These are phyloP conservation scores for Phytophthora ohioensis DNA, from an alignment of 352 stramenopile genomes.

Conservation along the genomic window DNA sequence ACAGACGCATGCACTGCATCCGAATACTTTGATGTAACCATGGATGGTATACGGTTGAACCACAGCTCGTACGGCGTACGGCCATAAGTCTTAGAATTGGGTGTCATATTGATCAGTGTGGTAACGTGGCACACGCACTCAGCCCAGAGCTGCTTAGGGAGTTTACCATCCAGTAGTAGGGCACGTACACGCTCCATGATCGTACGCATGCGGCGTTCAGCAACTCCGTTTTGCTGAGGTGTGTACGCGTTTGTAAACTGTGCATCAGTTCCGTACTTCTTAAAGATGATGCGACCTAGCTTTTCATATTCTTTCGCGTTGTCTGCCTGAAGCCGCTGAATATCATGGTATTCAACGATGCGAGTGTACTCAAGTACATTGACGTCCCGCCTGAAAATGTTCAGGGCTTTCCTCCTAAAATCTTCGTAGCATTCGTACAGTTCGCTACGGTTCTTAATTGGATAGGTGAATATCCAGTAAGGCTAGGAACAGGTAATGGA, in stretches of 20 bases:
- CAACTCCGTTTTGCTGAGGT: conserved; percentile 26
- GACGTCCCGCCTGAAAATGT: not conserved
- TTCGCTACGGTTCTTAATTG: conserved; percentile 4
- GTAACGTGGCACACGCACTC: not conserved
- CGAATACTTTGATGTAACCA: conserved; percentile 3
- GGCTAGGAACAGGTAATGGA: conserved; percentile 14
- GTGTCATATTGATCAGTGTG: conserved; percentile 10
- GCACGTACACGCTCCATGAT: conserved; percentile 18
- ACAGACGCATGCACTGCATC: not conserved
- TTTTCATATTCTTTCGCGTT: conserved; percentile 30
- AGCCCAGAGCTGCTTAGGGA: not conserved
- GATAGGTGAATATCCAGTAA: conserved; percentile 27
- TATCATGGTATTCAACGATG: not conserved
- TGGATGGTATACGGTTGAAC: conserved; percentile 14
- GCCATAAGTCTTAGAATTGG: not conserved
- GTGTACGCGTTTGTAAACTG: conserved; percentile 21
- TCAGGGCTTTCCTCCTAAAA: conserved; percentile 6
- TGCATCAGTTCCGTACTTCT: conserved; percentile 13
- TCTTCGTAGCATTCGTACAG: conserved; percentile 18
- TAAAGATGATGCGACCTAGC: conserved; percentile 7
- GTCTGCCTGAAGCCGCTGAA: conserved; percentile 9
- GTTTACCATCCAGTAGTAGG: not conserved
- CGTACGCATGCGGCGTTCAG: conserved; percentile 4
- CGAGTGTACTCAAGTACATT: not conserved
- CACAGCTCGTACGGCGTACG: conserved; percentile 9